phyloP scores from a whole-genome alignment of 441 rosid species.

The Theobroma grandiflorum region DNA sequence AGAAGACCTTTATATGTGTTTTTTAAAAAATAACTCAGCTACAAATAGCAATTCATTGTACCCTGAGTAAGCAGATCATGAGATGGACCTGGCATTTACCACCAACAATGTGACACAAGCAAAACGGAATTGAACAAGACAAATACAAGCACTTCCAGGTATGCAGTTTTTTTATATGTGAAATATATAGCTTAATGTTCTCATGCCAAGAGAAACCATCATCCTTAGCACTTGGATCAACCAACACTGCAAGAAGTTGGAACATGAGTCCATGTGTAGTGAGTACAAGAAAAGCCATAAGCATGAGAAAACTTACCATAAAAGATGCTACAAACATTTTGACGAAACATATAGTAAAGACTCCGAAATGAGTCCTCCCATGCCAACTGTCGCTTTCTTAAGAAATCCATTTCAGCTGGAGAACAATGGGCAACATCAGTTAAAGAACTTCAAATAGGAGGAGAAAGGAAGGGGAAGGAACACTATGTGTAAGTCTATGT shows the following conservation, averaged over 20 bases:
- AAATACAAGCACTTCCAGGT: background rate
- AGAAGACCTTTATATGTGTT: background rate
- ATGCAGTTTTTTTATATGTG: background rate
- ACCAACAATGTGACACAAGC: background rate
- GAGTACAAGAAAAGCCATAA: background rate
- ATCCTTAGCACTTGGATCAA: background rate
- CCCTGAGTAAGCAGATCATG: slow-evolving; percentile 17
- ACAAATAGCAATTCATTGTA: background rate
- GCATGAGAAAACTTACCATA: slow-evolving; percentile 55
- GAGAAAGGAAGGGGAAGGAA: slow-evolving; percentile 7
- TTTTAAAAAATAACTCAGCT: background rate
- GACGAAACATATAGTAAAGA: slow-evolving; percentile 85
- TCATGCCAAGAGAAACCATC: slow-evolving; percentile 9
- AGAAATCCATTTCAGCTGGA: slow-evolving; percentile 71
- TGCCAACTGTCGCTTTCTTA: slow-evolving; percentile 64
- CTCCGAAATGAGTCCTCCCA: slow-evolving; percentile 98
- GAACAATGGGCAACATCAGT: slow-evolving; percentile 35
- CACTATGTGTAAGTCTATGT: background rate
- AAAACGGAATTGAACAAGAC: slow-evolving; percentile 1
- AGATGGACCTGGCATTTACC: background rate
- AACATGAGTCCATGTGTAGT: background rate
- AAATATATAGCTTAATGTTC: background rate
- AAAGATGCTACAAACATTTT: slow-evolving; percentile 75
- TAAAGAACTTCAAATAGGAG: slow-evolving; percentile 24
- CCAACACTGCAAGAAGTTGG: slow-evolving; percentile 3